Conservation (phyloP, 139 green algal species). For the Gonium pectorale region DNA sequence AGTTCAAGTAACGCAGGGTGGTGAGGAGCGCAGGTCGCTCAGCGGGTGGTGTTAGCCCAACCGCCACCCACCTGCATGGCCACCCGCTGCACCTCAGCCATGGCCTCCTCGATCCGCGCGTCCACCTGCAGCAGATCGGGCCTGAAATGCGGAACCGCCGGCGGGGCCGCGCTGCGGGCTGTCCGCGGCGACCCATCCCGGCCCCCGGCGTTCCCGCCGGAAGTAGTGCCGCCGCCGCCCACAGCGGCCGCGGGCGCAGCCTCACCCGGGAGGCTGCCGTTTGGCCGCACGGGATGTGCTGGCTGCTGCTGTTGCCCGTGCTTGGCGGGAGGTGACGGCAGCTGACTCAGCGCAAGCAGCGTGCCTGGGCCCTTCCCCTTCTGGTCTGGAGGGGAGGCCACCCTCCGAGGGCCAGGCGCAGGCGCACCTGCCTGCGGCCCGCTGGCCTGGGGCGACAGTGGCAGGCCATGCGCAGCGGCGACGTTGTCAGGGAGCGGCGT, state of each 20-base stretch:
- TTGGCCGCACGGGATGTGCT: no score
- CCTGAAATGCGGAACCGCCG: neutral
- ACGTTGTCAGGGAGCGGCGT: constrained; percentile 1
- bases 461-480: neutral
- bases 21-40: neutral
- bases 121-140: constrained; percentile 15
- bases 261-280: no score
- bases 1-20: neutral
- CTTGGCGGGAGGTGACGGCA: no score
- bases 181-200: neutral
- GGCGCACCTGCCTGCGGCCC: no score
- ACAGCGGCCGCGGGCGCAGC: neutral
- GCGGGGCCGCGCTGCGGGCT: neutral
- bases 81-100: constrained; percentile 29
- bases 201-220: neutral
- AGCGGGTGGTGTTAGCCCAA: neutral
- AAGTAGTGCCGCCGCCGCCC: neutral
- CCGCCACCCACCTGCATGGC: neutral
- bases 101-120: constrained; percentile 17
- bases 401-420: no score
- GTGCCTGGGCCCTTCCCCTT: no score
- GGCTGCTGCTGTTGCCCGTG: no score
- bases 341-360: no score
- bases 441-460: neutral
- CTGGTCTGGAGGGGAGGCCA: no score